A percentile compares a stretch with the other conserved stretches of the same genome.
phyloP scores from a whole-genome alignment of 169 alveolate species.

The Plasmodium vivax region DNA sequence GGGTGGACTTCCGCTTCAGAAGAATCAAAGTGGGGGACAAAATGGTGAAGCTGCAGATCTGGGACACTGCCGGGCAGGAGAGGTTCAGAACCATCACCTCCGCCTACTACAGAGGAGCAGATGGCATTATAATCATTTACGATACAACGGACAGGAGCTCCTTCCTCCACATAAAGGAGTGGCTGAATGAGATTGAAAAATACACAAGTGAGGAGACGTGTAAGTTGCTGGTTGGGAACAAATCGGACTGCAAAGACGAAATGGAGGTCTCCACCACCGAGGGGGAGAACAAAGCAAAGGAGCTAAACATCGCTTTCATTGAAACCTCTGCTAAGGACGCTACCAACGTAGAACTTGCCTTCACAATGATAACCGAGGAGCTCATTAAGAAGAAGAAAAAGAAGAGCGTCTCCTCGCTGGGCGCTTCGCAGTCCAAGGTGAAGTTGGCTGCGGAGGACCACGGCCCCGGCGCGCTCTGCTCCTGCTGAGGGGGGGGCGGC shows the following conservation, averaged over 20 bases:
- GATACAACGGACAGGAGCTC: slow-evolving; percentile 91
- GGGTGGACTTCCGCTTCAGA: slow-evolving; percentile 92
- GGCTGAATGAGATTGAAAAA: slow-evolving; percentile 94
- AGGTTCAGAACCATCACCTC: slow-evolving; percentile 96
- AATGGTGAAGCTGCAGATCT: slow-evolving; percentile 94
- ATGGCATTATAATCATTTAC: slow-evolving; percentile 94
- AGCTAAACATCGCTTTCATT: slow-evolving; percentile 82
- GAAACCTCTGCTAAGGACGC: slow-evolving; percentile 89
- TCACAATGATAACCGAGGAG: slow-evolving; percentile 77
- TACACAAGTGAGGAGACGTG: slow-evolving; percentile 95
- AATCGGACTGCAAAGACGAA: slow-evolving; percentile 90
- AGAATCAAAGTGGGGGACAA: slow-evolving; percentile 92
- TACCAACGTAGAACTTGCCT: slow-evolving; percentile 88
- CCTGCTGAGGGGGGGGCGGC: slow-evolving; percentile 3
- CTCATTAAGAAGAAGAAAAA: slow-evolving; percentile 67
- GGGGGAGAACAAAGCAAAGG: slow-evolving; percentile 85
- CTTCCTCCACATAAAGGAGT: slow-evolving; percentile 90
- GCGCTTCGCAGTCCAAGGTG: slow-evolving; percentile 29
- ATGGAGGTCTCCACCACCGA: slow-evolving; percentile 84
- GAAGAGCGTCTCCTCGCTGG: slow-evolving; percentile 2
- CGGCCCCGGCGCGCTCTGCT: neutral
- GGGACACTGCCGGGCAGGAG: slow-evolving; percentile 99
- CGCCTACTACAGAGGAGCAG: slow-evolving; percentile 97
- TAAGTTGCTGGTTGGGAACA: slow-evolving; percentile 96
- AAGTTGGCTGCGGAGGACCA: slow-evolving; percentile 24